Percentiles rank a stretch among this genome's conserved stretches.
Conservation (phyloP, 306 rosid genomes). For the Malus asiatica region DNA sequence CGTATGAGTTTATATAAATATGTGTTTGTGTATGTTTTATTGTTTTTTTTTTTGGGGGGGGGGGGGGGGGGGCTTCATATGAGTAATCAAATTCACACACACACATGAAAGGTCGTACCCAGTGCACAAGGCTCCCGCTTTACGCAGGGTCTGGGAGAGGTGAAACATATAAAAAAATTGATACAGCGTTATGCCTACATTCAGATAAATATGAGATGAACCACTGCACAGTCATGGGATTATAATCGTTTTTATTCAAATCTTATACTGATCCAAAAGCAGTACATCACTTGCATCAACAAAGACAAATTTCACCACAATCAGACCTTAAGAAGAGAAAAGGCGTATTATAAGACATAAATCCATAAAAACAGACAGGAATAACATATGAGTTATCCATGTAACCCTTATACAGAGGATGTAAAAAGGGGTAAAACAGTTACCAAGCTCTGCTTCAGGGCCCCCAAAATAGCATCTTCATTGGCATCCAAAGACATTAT, state of each 20-base stretch:
- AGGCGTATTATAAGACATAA: not conserved
- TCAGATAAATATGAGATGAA: not conserved
- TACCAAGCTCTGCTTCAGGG: conserved; percentile 97
- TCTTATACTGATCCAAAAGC: not conserved
- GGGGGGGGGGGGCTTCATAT: not conserved
- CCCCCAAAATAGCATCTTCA: conserved; percentile 91
- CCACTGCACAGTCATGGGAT: not conserved
- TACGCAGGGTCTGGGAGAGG: too few species aligned
- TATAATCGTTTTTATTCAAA: not conserved
- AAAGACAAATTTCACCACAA: not conserved
- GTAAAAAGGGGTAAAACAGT: conserved; percentile 7
- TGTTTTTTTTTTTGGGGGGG: too few species aligned
- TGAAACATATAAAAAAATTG: not conserved
- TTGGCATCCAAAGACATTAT: conserved; percentile 97
- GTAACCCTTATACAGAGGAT: not conserved
- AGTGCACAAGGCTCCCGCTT: too few species aligned
- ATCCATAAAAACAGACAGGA: not conserved
- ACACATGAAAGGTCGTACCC: too few species aligned
- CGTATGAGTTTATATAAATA: not conserved
- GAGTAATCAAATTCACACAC: not conserved
- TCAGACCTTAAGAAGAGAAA: not conserved
- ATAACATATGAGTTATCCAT: not conserved
- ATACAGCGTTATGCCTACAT: not conserved
- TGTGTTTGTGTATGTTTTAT: not conserved
- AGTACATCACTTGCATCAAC: not conserved